phyloP scores from a whole-genome alignment of 2,329 filamentous ascomycete genomes.

The Rhinocladiella similis region DNA sequence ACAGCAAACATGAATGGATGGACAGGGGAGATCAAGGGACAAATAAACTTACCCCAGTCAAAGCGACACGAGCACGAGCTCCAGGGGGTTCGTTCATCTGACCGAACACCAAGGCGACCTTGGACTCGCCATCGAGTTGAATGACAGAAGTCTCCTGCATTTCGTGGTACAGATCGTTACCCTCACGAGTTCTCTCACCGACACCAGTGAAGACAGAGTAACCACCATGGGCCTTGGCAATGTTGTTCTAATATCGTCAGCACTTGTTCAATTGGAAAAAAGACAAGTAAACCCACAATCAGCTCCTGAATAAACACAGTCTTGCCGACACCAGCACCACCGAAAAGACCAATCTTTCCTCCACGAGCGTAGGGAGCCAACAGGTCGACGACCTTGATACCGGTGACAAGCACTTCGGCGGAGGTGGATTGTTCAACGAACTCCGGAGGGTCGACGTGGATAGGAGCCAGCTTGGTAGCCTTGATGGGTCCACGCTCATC shows the following conservation, averaged over 20 bases:
- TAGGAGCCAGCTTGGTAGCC: conserved; percentile 80
- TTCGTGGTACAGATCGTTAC: conserved; percentile 99
- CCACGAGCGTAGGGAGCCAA: conserved; percentile 99
- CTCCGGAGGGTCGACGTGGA: conserved; percentile 88
- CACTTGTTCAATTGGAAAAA: conserved; percentile 1
- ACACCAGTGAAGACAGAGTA: conserved; percentile 99
- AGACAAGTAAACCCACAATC: conserved; percentile 59
- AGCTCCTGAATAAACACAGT: conserved; percentile 99
- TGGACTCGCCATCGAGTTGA: conserved; percentile 97
- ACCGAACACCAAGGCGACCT: conserved; percentile 98
- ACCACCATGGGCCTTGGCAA: conserved; percentile 99
- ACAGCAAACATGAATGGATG: no score
- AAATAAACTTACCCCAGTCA: conserved; percentile 65
- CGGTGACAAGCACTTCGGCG: conserved; percentile 95
- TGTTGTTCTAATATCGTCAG: conserved; percentile 75
- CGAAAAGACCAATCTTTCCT: conserved; percentile 99
- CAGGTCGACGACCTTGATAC: conserved; percentile 99
- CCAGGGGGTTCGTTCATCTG: conserved; percentile 99
- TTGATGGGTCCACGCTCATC: conserved; percentile 99
- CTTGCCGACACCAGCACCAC: conserved; percentile 99
- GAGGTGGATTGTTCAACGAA: conserved; percentile 96
- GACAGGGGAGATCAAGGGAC: not conserved
- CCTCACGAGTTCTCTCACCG: conserved; percentile 99
- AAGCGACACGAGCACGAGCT: conserved; percentile 98
- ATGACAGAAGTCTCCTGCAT: conserved; percentile 99